Percentiles rank a stretch among this genome's conserved stretches.
phyloP scores from a whole-genome alignment of 2,329 filamentous ascomycete species.

The Metarhizium rileyi region DNA sequence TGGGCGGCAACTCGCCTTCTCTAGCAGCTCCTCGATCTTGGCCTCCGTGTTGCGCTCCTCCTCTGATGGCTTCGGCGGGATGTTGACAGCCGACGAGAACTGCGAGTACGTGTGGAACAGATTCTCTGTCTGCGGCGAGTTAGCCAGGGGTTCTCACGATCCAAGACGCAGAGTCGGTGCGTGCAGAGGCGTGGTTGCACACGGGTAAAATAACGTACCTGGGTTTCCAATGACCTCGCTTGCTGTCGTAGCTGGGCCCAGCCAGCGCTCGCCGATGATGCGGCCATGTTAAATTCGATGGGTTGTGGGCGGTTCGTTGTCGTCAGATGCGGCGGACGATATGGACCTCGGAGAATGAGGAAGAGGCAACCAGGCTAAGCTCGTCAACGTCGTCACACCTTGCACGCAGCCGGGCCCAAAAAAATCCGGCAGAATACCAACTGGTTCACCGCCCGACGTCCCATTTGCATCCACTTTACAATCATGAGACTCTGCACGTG shows the following conservation, averaged over 20 bases:
- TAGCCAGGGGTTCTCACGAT: not conserved
- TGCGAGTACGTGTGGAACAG: slow-evolving; percentile 83
- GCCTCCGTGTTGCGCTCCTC: slow-evolving; percentile 73
- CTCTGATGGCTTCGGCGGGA: slow-evolving; percentile 73
- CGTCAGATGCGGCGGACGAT: not conserved
- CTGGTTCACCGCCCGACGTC: not conserved
- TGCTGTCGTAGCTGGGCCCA: slow-evolving; percentile 96
- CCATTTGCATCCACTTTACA: not conserved
- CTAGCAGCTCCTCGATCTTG: slow-evolving; percentile 74
- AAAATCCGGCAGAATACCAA: not conserved
- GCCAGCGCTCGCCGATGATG: slow-evolving; percentile 49
- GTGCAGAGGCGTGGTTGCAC: too few species aligned
- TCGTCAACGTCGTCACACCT: not conserved
- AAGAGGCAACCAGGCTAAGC: not conserved
- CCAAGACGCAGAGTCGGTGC: too few species aligned
- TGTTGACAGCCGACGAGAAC: slow-evolving; percentile 69
- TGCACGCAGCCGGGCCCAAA: not conserved
- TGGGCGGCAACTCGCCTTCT: slow-evolving; percentile 42
- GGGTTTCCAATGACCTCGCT: slow-evolving; percentile 76
- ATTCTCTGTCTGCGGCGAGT: slow-evolving; percentile 59
- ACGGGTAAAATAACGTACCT: slow-evolving; percentile 64
- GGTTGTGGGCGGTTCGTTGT: not conserved
- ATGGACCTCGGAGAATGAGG: slow-evolving; percentile 3
- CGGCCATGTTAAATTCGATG: slow-evolving; percentile 32
- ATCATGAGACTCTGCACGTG: slow-evolving; percentile 18